These are phyloP conservation scores for Saccharum spontaneum DNA, from an alignment of 176 grass and related monocot genomes.

Conservation along the genomic window DNA sequence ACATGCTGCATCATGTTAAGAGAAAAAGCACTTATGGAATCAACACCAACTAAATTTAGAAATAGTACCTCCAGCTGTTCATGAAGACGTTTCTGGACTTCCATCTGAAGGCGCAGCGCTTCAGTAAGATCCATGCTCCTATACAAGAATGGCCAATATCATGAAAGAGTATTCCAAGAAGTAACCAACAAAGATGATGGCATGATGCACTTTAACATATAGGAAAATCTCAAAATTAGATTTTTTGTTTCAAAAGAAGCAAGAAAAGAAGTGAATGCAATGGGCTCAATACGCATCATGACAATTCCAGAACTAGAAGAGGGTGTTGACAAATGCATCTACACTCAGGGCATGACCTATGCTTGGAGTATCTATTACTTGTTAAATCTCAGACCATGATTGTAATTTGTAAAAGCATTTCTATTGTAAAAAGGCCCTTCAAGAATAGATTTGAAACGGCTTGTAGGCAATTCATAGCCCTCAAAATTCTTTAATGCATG, in stretches of 20 bases:
- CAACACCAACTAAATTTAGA: neutral
- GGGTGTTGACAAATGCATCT: slow-evolving; percentile 14
- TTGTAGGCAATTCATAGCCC: neutral
- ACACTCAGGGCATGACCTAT: neutral
- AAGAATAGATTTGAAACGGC: neutral
- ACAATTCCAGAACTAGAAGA: slow-evolving; percentile 14
- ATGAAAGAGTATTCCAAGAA: neutral
- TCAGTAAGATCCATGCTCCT: slow-evolving; percentile 94
- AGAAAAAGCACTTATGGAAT: neutral
- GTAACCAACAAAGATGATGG: neutral
- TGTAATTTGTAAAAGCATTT: neutral
- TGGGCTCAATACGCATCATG: slow-evolving; percentile 4
- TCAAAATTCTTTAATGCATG: neutral
- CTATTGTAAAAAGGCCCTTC: neutral
- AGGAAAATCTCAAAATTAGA: slow-evolving; percentile 11
- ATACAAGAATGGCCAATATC: slow-evolving; percentile 34
- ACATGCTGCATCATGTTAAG: slow-evolving; percentile 1
- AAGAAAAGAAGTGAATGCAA: neutral
- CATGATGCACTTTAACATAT: neutral
- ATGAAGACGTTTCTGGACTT: slow-evolving; percentile 95
- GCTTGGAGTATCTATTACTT: slow-evolving; percentile 1
- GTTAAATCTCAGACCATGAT: neutral
- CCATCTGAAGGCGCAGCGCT: slow-evolving; percentile 92
- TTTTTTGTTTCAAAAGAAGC: slow-evolving; percentile 10
- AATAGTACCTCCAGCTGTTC: slow-evolving; percentile 89